phyloP scores from a whole-genome alignment of 139 green algal genomes.

The Haematococcus sp. region DNA sequence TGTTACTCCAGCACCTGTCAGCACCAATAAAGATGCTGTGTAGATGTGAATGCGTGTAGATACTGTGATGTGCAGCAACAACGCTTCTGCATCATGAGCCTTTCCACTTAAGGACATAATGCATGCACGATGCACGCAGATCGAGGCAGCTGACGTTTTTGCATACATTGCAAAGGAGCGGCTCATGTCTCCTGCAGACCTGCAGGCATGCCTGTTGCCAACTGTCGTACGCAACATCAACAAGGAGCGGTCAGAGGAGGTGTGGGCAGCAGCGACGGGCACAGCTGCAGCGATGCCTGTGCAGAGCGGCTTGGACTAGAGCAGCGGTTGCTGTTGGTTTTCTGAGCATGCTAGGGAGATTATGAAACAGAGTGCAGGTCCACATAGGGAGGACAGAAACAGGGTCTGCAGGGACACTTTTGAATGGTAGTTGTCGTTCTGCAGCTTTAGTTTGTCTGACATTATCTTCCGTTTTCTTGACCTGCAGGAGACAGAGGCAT shows the following conservation, averaged over 20 bases:
- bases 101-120: neutral
- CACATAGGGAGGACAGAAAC: too few species aligned
- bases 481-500: constrained; percentile 42
- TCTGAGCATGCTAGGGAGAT: too few species aligned
- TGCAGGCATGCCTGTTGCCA: constrained; percentile 40
- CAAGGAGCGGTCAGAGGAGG: constrained; percentile 44
- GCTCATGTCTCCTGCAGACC: constrained; percentile 32
- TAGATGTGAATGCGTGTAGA: too few species aligned
- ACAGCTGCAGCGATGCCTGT: too few species aligned
- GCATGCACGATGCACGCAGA: constrained; percentile 6
- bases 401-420: too few species aligned
- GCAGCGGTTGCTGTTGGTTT: too few species aligned
- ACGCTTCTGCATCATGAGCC: too few species aligned
- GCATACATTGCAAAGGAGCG: constrained; percentile 30
- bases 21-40: too few species aligned
- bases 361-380: too few species aligned
- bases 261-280: neutral
- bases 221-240: constrained; percentile 43
- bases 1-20: too few species aligned
- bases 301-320: too few species aligned
- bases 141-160: constrained; percentile 38
- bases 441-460: neutral
- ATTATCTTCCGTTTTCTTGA: neutral
- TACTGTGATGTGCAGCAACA: too few species aligned
- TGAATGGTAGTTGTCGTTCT: neutral